These are phyloP conservation scores for Salvia sclarea DNA, from an alignment of 305 asterid genomes.

Conservation along the genomic window DNA sequence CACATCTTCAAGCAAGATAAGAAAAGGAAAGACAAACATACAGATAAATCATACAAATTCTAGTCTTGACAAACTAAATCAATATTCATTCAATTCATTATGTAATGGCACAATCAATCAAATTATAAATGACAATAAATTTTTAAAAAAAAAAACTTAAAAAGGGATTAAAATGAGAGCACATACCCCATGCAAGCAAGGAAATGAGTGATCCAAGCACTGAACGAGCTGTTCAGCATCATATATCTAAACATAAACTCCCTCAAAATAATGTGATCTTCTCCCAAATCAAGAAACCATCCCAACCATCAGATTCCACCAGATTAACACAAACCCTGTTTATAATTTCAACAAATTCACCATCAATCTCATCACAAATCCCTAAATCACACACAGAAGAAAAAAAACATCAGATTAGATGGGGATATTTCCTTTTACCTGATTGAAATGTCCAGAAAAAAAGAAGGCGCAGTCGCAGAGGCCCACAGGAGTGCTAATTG, in stretches of 20 bases:
- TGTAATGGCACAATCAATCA: conserved; percentile 3
- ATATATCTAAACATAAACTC: conserved; percentile 40
- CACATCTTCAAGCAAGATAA: background rate
- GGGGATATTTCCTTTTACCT: background rate
- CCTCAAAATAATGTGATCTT: conserved; percentile 17
- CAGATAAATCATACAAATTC: background rate
- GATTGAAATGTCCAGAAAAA: conserved; percentile 7
- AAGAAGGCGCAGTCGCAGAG: conserved; percentile 25
- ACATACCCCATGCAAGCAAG: conserved; percentile 85
- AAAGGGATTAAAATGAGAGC: conserved; percentile 39
- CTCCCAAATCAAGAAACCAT: conserved; percentile 36
- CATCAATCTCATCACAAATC: conserved; percentile 8
- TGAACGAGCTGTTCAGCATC: conserved; percentile 60
- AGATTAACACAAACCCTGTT: conserved; percentile 26
- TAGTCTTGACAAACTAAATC: conserved; percentile 10
- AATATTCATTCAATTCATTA: background rate
- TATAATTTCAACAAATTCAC: conserved; percentile 14
- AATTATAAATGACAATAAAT: background rate
- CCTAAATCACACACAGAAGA: background rate
- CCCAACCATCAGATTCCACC: conserved; percentile 33
- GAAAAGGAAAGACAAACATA: background rate
- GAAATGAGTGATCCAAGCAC: conserved; percentile 67
- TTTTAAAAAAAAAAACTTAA: background rate
- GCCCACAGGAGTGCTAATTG: background rate
- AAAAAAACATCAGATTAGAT: background rate